phyloP scores from a whole-genome alignment of 192 early-diverging fungal species.

The Oehlia diaphana region DNA sequence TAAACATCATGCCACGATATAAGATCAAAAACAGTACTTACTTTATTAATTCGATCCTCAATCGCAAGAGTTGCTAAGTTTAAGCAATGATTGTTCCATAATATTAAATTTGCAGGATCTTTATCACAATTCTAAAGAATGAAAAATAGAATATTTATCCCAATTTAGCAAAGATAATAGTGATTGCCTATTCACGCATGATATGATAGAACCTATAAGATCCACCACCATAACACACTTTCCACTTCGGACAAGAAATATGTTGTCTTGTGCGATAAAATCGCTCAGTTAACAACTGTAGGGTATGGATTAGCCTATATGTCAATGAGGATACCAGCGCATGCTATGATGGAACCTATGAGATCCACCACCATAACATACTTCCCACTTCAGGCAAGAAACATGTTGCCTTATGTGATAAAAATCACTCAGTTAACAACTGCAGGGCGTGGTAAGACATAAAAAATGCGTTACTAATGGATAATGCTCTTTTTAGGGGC shows the following conservation, averaged over 20 bases:
- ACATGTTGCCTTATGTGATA: background rate
- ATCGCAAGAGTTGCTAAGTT: background rate
- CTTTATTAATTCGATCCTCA: background rate
- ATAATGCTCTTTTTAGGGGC: background rate
- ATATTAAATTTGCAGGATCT: background rate
- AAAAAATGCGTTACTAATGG: background rate
- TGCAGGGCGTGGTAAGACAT: background rate
- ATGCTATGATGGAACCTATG: background rate
- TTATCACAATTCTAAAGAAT: background rate
- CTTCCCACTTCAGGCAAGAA: conserved; percentile 4
- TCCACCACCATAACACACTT: conserved; percentile 2
- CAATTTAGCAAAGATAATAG: no score
- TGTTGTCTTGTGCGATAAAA: background rate
- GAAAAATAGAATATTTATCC: background rate
- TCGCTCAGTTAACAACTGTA: conserved; percentile 4
- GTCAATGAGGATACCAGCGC: background rate
- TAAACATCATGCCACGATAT: background rate
- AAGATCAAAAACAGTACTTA: conserved; percentile 4
- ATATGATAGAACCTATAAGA: background rate
- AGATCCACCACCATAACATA: conserved; percentile 1
- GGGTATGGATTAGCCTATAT: background rate
- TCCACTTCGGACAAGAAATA: background rate
- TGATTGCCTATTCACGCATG: background rate
- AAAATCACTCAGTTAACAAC: conserved; percentile 3
- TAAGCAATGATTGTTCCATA: background rate